These are phyloP conservation scores for Fusarium sp. DNA, from an alignment of 2,329 filamentous ascomycete genomes.

Conservation along the genomic window DNA sequence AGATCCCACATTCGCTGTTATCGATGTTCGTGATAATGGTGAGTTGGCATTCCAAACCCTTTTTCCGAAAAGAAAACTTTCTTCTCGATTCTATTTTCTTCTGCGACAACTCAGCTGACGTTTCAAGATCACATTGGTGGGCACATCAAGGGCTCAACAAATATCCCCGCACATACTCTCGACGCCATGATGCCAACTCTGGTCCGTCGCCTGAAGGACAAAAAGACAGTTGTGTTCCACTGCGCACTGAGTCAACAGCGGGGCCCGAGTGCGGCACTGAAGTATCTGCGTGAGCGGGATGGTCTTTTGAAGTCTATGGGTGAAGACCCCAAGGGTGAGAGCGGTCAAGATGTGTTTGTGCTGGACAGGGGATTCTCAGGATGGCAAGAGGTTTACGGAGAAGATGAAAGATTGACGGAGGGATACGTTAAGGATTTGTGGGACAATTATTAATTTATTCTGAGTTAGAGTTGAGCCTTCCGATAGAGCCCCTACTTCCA, in stretches of 20 bases:
- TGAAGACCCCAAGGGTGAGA: constrained; percentile 61
- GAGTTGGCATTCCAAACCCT: constrained; percentile 10
- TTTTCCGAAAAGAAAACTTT: not conserved
- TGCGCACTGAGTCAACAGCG: constrained; percentile 92
- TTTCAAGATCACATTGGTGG: constrained; percentile 84
- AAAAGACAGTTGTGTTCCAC: constrained; percentile 91
- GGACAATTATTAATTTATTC: constrained; percentile 62
- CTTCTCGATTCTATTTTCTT: not conserved
- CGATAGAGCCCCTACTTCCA: not conserved
- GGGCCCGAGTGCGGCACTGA: constrained; percentile 83
- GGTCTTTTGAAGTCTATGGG: constrained; percentile 50
- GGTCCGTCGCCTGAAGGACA: constrained; percentile 78
- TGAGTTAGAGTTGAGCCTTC: not conserved
- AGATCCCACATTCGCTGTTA: constrained; percentile 69
- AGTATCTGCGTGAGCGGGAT: constrained; percentile 78
- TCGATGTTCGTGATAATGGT: constrained; percentile 91
- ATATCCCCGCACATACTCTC: constrained; percentile 78
- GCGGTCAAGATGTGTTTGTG: constrained; percentile 78
- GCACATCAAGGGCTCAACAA: constrained; percentile 80
- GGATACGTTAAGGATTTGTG: constrained; percentile 87
- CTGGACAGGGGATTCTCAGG: constrained; percentile 84
- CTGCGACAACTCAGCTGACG: not conserved
- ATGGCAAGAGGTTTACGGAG: constrained; percentile 88
- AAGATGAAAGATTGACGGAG: constrained; percentile 83
- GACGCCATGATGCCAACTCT: constrained; percentile 83